Percentiles rank a stretch among this genome's conserved stretches.
These are phyloP conservation scores for Penicillium glabrum DNA, from an alignment of 2,329 filamentous ascomycete genomes.

Conservation along the genomic window DNA sequence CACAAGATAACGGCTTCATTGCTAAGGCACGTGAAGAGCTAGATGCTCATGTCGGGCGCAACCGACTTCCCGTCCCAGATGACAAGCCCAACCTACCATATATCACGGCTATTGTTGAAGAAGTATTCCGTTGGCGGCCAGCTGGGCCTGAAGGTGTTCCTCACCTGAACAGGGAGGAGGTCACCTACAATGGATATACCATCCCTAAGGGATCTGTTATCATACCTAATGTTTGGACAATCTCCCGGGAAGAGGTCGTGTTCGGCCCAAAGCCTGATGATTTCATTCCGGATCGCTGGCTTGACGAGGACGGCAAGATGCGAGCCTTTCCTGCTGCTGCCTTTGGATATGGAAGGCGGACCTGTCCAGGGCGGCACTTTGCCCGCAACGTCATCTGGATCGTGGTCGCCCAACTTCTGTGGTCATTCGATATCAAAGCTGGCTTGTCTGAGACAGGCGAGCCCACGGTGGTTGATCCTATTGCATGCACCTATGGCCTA, in stretches of 20 bases:
- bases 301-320: background rate
- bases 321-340: background rate
- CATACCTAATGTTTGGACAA: slow-evolving; percentile 18
- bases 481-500: slow-evolving; percentile 12
- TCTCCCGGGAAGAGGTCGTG: slow-evolving; percentile 9
- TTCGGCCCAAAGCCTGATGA: slow-evolving; percentile 7
- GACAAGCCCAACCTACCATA: slow-evolving; percentile 28
- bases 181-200: slow-evolving; percentile 29
- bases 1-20: slow-evolving; percentile 5
- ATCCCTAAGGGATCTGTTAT: slow-evolving; percentile 37
- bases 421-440: slow-evolving; percentile 30
- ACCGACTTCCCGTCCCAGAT: slow-evolving; percentile 30
- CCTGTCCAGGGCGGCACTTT: slow-evolving; percentile 33
- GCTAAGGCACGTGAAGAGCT: slow-evolving; percentile 11
- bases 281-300: slow-evolving; percentile 9
- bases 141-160: slow-evolving; percentile 18
- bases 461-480: slow-evolving; percentile 5
- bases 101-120: slow-evolving; percentile 28
- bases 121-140: slow-evolving; percentile 30
- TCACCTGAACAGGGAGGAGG: slow-evolving; percentile 28
- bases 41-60: slow-evolving; percentile 22
- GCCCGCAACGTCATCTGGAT: slow-evolving; percentile 33
- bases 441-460: slow-evolving; percentile 12
- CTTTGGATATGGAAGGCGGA: slow-evolving; percentile 32
- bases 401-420: slow-evolving; percentile 29